Evolutionary conservation across 2,329 filamentous ascomycete genomes (phyloP), one percentile per base, ranked within the genome.

Genomic region (Sphaerulina musiva): DNA sequence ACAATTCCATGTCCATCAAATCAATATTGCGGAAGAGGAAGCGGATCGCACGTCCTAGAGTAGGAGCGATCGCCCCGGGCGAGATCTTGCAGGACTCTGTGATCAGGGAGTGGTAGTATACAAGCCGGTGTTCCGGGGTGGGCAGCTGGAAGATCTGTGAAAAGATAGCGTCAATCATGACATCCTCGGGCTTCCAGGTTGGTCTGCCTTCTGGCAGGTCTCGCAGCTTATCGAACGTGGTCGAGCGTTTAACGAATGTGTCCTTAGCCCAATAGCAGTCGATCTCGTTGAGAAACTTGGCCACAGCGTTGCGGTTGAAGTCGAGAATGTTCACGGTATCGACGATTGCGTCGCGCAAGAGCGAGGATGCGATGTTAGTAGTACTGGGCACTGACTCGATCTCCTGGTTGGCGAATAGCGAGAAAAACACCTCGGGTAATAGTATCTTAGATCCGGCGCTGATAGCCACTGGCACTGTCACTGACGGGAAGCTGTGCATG

Each of bases 121-220:
- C 89, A 1, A 95, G 78, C 72, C 96, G 96, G 73, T 95, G 90
- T 72, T 95, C 89, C 0, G 93, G 83, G 3, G 78, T 79, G 3
- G 93, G 93, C 38, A 98, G 80, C 70, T 89, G 87, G 68, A 95
- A 88, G 41, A 98, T 78, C 71, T 97, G 92, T 1, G 91, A 95
- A 71, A 98, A 98, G 54, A 97, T 89, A 4, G 92, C 90, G 70
- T 98, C 93, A n/a, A 98, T 89, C 2, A 87, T 88, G 55, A 97
- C 87, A 72, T 98, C 93, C 73, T 98, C 93, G 0, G 93, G 90
- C 72, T 98, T 98, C 92, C 93, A 98, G 0, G 89, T 91, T 11
- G 86, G 82, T 59, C 83, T 82, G 14, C 85, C 78, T 44, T 85
- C 85, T 1, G 76, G 69, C 17, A 80, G 66, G 43, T 85, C 82